phyloP scores from a whole-genome alignment of 768 basidiomycete species.

The Crassisporium funariophilum region DNA sequence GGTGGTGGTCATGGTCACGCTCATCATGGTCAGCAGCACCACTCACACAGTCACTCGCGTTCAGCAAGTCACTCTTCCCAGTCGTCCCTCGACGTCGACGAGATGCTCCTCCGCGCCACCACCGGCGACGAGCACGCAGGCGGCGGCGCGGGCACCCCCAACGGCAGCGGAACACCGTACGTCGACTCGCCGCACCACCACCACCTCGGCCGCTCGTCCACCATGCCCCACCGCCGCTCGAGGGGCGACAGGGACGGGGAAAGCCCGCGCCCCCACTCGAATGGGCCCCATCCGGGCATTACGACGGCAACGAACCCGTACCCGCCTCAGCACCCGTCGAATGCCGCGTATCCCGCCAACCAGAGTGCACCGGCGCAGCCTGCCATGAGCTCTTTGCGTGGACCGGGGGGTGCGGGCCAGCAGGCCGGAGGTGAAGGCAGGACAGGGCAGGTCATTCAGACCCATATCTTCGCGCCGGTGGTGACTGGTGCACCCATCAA shows the following conservation, averaged over 20 bases:
- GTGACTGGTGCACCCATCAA: conserved; percentile 74
- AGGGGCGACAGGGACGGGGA: background rate
- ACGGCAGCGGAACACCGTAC: background rate
- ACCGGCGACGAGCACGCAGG: conserved; percentile 31
- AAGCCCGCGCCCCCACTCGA: background rate
- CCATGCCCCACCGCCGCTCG: background rate
- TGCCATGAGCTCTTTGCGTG: background rate
- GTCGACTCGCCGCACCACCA: background rate
- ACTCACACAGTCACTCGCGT: conserved; percentile 24
- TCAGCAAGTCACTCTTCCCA: conserved; percentile 35
- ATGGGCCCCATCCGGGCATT: background rate
- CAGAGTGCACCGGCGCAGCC: conserved; percentile 12
- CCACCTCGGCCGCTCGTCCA: no score
- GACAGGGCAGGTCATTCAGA: conserved; percentile 36
- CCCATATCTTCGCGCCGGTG: conserved; percentile 72
- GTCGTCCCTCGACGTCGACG: conserved; percentile 45
- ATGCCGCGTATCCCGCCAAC: conserved; percentile 13
- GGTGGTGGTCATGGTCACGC: no score
- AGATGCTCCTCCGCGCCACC: conserved; percentile 45
- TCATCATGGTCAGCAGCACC: conserved; percentile 4
- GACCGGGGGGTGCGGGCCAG: conserved; percentile 16
- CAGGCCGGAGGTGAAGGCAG: no score
- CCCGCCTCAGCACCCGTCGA: conserved; percentile 3
- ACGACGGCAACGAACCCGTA: conserved; percentile 15
- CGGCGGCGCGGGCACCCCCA: conserved; percentile 1